These are phyloP conservation scores for Giardia duodenalis DNA, from an alignment of 208 protist species.

Conservation along the genomic window DNA sequence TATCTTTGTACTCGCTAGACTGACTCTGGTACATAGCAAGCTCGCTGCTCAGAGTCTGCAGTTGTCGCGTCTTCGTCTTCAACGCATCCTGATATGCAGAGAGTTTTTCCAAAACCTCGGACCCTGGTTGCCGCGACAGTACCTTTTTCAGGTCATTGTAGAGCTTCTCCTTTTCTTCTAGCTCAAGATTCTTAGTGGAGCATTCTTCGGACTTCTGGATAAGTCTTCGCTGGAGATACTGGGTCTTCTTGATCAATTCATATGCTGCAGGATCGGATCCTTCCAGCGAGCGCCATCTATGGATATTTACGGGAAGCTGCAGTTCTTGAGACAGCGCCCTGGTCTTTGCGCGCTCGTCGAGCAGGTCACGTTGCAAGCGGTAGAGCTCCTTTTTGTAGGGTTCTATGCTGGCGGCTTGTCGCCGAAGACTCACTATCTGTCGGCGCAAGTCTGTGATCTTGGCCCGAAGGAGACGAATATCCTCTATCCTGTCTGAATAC, in stretches of 20 bases:
- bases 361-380: conserved; percentile 65
- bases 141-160: conserved; percentile 33
- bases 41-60: conserved; percentile 28
- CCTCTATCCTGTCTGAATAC: conserved; percentile 65
- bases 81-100: background rate
- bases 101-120: conserved; percentile 33
- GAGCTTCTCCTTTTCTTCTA: conserved; percentile 39
- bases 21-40: background rate
- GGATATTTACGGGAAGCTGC: conserved; percentile 83
- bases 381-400: conserved; percentile 63
- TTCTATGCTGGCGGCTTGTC: conserved; percentile 61
- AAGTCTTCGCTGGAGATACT: conserved; percentile 78
- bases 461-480: conserved; percentile 65
- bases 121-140: conserved; percentile 8
- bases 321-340: conserved; percentile 77
- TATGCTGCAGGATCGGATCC: conserved; percentile 71
- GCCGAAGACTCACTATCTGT: conserved; percentile 60
- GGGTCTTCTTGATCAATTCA: conserved; percentile 84
- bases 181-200: background rate
- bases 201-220: conserved; percentile 74
- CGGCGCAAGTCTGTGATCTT: conserved; percentile 68
- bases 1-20: background rate
- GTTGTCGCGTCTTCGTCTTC: background rate
- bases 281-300: conserved; percentile 80
- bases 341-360: conserved; percentile 64